Conservation (phyloP, 2,329 filamentous ascomycete genomes). For the Nemania diffusa region DNA sequence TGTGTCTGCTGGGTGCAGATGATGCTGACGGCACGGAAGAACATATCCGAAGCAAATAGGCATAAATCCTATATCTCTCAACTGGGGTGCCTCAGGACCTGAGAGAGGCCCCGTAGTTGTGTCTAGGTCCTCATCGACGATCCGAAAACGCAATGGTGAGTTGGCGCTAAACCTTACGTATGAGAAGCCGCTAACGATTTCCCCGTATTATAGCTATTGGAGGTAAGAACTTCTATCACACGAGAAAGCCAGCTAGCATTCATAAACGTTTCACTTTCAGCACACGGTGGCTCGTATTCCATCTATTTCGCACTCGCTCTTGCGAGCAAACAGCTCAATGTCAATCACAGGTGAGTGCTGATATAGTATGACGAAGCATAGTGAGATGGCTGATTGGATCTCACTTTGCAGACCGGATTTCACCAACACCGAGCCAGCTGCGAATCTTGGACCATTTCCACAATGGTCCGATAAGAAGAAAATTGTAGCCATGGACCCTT, state of each 20-base stretch:
- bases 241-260: constrained; percentile 13
- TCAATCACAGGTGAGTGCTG: constrained; percentile 73
- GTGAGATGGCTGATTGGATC: constrained; percentile 25
- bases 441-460: constrained; percentile 85
- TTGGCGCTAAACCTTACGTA: constrained; percentile 27
- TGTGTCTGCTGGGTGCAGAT: background rate
- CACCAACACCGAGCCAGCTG: constrained; percentile 91
- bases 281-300: constrained; percentile 86
- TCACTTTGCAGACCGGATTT: constrained; percentile 62
- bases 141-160: constrained; percentile 82
- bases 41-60: constrained; percentile 95
- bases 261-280: constrained; percentile 36
- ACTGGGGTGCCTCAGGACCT: constrained; percentile 84
- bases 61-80: constrained; percentile 88
- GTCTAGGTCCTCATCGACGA: constrained; percentile 77
- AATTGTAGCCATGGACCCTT: constrained; percentile 97
- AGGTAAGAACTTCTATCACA: constrained; percentile 55
- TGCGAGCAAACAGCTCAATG: constrained; percentile 86
- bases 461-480: constrained; percentile 92
- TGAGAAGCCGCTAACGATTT: constrained; percentile 34
- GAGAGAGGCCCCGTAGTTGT: constrained; percentile 89
- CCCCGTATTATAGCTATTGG: constrained; percentile 60
- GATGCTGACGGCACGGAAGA: constrained; percentile 49
- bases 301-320: constrained; percentile 95
- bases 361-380: background rate